Conservation (phyloP, 2,329 filamentous ascomycete species). For the Colletotrichum endophyticum region DNA sequence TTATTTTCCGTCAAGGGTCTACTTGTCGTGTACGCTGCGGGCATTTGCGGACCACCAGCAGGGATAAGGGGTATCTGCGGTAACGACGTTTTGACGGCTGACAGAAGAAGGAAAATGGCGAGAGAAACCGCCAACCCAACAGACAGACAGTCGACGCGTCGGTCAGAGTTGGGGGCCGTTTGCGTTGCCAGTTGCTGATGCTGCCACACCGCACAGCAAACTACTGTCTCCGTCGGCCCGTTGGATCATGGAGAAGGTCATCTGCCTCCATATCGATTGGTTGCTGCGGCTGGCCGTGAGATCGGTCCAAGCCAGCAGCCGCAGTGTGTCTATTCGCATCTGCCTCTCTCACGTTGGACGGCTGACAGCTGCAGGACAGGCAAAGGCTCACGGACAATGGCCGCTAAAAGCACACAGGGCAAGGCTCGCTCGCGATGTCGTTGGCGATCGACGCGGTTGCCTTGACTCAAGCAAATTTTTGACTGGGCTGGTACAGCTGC, state of each 20-base stretch:
- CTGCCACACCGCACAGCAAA: background rate
- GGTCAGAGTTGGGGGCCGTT: background rate
- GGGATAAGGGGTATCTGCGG: slow-evolving; percentile 14
- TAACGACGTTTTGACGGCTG: slow-evolving; percentile 11
- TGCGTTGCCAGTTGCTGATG: background rate
- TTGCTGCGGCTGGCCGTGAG: background rate
- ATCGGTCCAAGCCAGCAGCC: slow-evolving; percentile 6
- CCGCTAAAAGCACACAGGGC: background rate
- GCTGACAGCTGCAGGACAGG: background rate
- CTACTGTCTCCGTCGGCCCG: slow-evolving; percentile 1
- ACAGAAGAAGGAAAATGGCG: slow-evolving; percentile 5
- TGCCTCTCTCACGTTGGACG: background rate
- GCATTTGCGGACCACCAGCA: background rate
- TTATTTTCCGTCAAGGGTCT: background rate
- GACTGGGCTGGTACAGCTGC: background rate
- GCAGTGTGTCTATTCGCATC: background rate
- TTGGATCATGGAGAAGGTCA: background rate
- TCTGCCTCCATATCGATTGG: background rate
- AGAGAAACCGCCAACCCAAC: background rate
- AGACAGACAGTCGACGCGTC: background rate
- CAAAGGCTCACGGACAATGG: background rate
- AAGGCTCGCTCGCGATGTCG: background rate
- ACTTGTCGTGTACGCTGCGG: background rate
- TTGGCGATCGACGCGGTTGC: background rate
- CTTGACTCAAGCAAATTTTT: background rate